Evolutionary conservation across 768 basidiomycete species (phyloP), one percentile per base, ranked within the genome.

Genomic region (Pleurotus tuoliensis): DNA sequence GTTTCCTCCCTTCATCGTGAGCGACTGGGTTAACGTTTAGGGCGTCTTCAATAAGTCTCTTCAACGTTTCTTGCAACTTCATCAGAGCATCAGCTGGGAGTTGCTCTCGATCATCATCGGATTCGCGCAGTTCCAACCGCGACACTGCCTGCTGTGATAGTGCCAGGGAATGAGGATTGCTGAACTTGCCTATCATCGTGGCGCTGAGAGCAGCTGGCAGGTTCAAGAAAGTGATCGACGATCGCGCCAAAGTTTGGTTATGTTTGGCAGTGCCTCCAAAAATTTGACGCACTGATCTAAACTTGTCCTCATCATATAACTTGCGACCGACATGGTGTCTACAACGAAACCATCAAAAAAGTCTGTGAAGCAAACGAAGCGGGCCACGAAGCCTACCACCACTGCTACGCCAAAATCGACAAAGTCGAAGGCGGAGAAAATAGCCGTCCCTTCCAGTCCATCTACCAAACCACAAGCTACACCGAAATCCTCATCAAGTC

Each of bases 121-220:
- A 15, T 22, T 15, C 34, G 22, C 6, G 27, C 4, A 53, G 37
- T 38, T 53, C 51, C 11, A 37, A n/a, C 5, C 51, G 51, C 11
- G 51, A 22, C 13, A 41, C 51, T 38, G 4, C 3, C 39, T 53
- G n/a, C 22, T 41, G 39, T 40, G 51, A 11, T 5, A 15, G 11
- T 8, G 12, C 12, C 9, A 53, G 16, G n/a, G 4, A n/a, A 53
- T 53, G 51, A 18, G 51, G 51, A 53, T 53, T 53, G 51, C 51
- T 40, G 39, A 41, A 53, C 15, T 41, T 53, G 51, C 37, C 39
- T 24, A 41, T 18, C 51, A 53, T 53, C 3, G n/a, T 9, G 27
- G 30, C 30, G 30, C 30, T 34, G 30, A 11, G 11, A 9, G 8
- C 30, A 25, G 24, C 24, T n/a, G n/a, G n/a, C 24, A 15, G 22